These are phyloP conservation scores for Irpex rosettiformis DNA, from an alignment of 1,284 basidiomycete genomes.

Conservation along the genomic window DNA sequence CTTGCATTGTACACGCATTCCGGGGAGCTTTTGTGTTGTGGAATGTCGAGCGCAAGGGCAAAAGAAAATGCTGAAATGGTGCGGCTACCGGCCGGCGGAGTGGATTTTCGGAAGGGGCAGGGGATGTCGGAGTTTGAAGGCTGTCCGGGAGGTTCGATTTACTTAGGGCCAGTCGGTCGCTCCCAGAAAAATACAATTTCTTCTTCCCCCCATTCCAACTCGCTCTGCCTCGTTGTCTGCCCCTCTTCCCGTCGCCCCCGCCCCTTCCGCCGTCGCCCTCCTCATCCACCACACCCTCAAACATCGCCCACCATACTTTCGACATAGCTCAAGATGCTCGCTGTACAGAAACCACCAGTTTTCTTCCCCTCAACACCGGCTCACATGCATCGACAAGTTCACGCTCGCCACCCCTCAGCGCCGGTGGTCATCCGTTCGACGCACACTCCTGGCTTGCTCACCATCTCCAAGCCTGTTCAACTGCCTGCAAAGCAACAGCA, in stretches of 20 bases:
- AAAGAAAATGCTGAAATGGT: conserved; percentile 2
- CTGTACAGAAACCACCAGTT: conserved; percentile 55
- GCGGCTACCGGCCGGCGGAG: conserved; percentile 1
- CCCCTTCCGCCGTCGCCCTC: conserved; percentile 25
- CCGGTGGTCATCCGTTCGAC: conserved; percentile 69
- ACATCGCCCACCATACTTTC: conserved; percentile 18
- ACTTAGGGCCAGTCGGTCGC: background rate
- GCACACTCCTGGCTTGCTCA: conserved; percentile 65
- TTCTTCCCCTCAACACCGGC: conserved; percentile 29
- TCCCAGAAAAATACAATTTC: background rate
- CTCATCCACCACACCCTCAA: conserved; percentile 17
- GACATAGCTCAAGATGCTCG: conserved; percentile 44
- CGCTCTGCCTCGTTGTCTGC: conserved; percentile 25
- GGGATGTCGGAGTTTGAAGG: background rate
- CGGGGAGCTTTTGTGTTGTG: background rate
- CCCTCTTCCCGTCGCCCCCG: conserved; percentile 27
- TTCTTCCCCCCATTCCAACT: conserved; percentile 18
- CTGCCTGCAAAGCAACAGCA: conserved; percentile 33
- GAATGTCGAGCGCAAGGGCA: background rate
- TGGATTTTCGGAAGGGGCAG: conserved; percentile 2
- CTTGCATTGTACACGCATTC: background rate
- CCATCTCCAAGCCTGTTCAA: conserved; percentile 57
- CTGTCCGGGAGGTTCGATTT: background rate
- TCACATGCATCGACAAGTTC: conserved; percentile 38
- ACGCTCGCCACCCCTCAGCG: conserved; percentile 58